Evolutionary conservation across 768 basidiomycete genomes (phyloP).

Genomic region (Lactifluus piperatus): DNA sequence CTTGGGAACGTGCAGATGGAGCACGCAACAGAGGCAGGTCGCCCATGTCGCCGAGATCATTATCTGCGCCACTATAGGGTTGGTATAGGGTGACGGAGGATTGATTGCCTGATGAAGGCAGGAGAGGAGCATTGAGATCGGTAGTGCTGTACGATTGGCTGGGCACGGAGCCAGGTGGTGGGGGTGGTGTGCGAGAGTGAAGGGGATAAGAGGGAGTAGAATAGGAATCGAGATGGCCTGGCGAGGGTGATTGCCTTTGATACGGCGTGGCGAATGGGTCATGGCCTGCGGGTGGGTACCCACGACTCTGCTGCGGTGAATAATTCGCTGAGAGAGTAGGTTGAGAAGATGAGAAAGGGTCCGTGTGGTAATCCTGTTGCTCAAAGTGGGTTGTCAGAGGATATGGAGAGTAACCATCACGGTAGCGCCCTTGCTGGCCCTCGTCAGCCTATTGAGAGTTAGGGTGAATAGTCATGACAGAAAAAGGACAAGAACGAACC

Average conservation of each 20-base stretch:
- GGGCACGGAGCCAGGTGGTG: not conserved
- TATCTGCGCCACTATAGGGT: conserved; percentile 27
- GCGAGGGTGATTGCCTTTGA: conserved; percentile 21
- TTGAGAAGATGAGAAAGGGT: conserved; percentile 34
- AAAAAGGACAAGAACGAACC: conserved; percentile 23
- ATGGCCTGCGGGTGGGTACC: conserved; percentile 21
- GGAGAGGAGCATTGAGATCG: conserved; percentile 20
- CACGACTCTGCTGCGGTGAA: conserved; percentile 19
- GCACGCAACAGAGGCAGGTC: conserved; percentile 57
- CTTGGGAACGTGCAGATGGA: conserved; percentile 17
- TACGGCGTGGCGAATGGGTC: conserved; percentile 16
- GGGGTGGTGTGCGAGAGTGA: conserved; percentile 10
- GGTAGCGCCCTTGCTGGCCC: conserved; percentile 52
- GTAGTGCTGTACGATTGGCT: conserved; percentile 9
- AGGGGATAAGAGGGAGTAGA: conserved; percentile 6
- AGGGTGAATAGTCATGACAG: not conserved
- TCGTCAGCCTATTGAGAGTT: conserved; percentile 45
- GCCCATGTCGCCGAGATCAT: conserved; percentile 38
- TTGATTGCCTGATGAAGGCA: conserved; percentile 12
- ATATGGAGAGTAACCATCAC: conserved; percentile 57
- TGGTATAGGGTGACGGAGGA: conserved; percentile 11
- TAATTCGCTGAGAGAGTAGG: conserved; percentile 13
- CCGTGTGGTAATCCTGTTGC: conserved; percentile 30
- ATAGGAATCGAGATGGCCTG: conserved; percentile 20
- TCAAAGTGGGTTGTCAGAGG: conserved; percentile 27